Percentiles rank a stretch among this genome's conserved stretches.
Evolutionary conservation across 2,329 filamentous ascomycete species (phyloP).

Genomic region (Paecilomyces formosus): DNA sequence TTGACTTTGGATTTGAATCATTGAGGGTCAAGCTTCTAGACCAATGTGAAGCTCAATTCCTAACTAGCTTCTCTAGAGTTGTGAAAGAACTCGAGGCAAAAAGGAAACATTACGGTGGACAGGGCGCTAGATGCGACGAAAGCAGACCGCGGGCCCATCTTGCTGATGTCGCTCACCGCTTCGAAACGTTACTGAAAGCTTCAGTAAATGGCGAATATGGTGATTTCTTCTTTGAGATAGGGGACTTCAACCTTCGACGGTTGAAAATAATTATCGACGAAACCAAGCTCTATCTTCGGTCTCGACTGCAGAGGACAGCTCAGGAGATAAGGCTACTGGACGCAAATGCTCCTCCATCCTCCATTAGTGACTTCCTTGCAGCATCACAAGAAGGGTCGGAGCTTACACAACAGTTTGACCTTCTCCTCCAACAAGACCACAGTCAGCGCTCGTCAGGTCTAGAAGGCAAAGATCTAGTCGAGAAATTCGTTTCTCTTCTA

Average conservation of each 20-base stretch:
- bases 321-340: background rate
- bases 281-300: background rate
- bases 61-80: background rate
- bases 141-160: background rate
- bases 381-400: background rate
- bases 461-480: background rate
- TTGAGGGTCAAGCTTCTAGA: background rate
- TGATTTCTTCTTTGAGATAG: background rate
- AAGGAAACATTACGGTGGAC: background rate
- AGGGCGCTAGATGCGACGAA: background rate
- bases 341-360: background rate
- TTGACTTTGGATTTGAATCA: background rate
- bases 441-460: background rate
- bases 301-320: background rate
- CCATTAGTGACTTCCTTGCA: background rate
- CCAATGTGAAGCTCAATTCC: background rate
- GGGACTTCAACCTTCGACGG: background rate
- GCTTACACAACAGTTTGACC: background rate
- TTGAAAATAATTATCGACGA: background rate
- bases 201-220: background rate
- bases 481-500: background rate
- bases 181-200: background rate
- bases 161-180: background rate
- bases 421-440: background rate
- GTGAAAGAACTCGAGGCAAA: background rate